Evolutionary conservation across 2,329 filamentous ascomycete species (phyloP), one percentile per base, ranked within the genome.

Genomic region (Orbilia brochopaga): DNA sequence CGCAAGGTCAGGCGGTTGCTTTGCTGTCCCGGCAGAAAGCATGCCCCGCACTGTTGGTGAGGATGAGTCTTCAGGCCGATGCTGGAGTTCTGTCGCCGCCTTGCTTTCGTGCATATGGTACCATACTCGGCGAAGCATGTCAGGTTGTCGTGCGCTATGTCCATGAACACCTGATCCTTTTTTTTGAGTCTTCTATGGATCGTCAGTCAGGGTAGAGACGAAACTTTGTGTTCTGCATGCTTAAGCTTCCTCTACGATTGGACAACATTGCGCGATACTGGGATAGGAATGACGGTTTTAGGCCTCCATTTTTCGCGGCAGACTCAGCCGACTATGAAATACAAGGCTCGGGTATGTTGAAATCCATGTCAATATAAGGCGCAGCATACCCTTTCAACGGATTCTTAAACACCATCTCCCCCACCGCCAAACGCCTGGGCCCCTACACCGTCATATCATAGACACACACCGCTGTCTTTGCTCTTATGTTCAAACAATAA

Each of bases 271-370:
- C 37, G 37, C 37, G 37, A 42, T 42, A 4, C 37, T 42, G 5
- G n/a, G 37, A 42, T 42, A 42, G 37, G 37, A 42, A 42, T 42
- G n/a, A 42, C n/a, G 13, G 11, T 17, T 4, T 15, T 42, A 42
- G 37, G 37, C 37, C 37, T 42, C 37, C 37, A 42, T 15, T 42
- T 32, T 42, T 42, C 37, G 37, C 37, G 37, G 37, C 37, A 42
- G 37, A 15, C 37, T 32, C 27, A 17, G 37, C 37, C 11, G 3
- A 13, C 32, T 13, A 37, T 15, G 37, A 42, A 17, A 6, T 17
- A 6, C 11, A 15, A 42, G 37, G n/a, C 37, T 42, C 37, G 13
- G 5, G 4, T 13, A 42, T 3, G 13, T 17, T 4, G 37, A 42
- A 15, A 5, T 13, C n/a, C 8, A 4, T 3, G 4, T 32, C 8